Conservation (phyloP, 2,329 filamentous ascomycete species). For the Westerdykella ornata region DNA sequence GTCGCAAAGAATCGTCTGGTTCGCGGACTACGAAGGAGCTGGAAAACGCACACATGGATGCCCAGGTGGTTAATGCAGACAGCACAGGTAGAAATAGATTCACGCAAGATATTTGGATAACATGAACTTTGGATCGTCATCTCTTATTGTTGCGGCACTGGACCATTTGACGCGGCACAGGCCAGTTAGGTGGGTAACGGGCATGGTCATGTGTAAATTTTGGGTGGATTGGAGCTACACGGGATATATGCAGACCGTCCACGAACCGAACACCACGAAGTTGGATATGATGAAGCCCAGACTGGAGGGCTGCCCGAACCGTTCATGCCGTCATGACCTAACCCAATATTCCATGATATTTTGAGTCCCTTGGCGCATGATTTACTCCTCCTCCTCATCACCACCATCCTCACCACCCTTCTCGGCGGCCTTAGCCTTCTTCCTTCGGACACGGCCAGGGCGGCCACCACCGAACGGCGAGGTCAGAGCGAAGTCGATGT, state of each 20-base stretch:
- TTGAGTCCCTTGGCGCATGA: slow-evolving; percentile 23
- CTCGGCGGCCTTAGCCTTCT: slow-evolving; percentile 98
- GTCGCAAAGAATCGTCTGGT: no score
- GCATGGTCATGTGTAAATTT: slow-evolving; percentile 12
- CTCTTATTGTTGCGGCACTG: no score
- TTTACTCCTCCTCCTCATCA: slow-evolving; percentile 74
- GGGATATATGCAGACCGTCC: slow-evolving; percentile 20
- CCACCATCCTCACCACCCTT: slow-evolving; percentile 74
- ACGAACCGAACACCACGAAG: slow-evolving; percentile 21
- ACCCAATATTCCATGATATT: slow-evolving; percentile 29
- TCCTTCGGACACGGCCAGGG: slow-evolving; percentile 95
- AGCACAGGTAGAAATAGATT: no score
- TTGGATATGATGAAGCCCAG: slow-evolving; percentile 28
- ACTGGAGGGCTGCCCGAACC: slow-evolving; percentile 23
- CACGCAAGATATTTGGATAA: neutral
- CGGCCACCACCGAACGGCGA: slow-evolving; percentile 97
- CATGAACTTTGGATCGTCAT: neutral
- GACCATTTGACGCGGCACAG: no score
- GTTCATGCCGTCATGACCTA: slow-evolving; percentile 34
- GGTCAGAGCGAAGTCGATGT: slow-evolving; percentile 98
- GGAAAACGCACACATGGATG: no score
- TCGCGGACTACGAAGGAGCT: no score
- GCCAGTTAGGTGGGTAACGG: no score
- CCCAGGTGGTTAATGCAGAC: no score
- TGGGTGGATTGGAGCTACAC: slow-evolving; percentile 26